Base-by-base conservation (phyloP, 1,284 basidiomycete species). In the Stereum hirsutum region DNA sequence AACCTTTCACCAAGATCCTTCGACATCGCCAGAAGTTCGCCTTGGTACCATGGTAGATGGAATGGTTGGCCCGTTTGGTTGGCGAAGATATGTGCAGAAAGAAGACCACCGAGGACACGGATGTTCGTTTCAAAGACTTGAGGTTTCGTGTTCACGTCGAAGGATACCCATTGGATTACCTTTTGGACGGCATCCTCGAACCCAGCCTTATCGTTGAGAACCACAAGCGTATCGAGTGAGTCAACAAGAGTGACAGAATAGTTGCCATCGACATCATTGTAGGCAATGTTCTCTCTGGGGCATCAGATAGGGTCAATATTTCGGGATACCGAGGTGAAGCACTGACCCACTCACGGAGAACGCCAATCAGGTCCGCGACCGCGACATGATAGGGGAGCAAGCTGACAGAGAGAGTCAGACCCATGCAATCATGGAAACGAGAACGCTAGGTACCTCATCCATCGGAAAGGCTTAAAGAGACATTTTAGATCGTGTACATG, bases 61-160 rank as follows among this genome's bases (percentile, higher is more conserved):
- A 90, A 89, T 19, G 78, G 74, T 35, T 79, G 72, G 14, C 67
- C 67, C 30, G 74, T 61, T 57, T 79, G 64, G 59, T 71, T 78
- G 30, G 88, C 84, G 66, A 89, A 84, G 55, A 86, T 73, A 54
- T 92, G 92, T 6, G 79, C 92, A 5, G 89, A 91, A 11, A 97
- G 62, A 35, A 97, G 71, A 3, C 90, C 90, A 4, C 94, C 93
- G 4, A 97, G 67, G 2, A 89, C 87, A 26, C 90, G 79, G 47
- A 94, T 94, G 2, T 87, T 94, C 14, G 86, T 87, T 65, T 93
- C 89, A 55, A 93, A 93, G 3, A 92, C 81, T 69, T 97, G 93
- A 28, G 89, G 89, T 63, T 81, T 88, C 25, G 89, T 89, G 60
- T 93, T 83, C 48, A 92, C 85, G 55, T 93, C 81, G 55, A 92